Conservation (phyloP, 257 asterid genomes). For the Fraxinus americana region DNA sequence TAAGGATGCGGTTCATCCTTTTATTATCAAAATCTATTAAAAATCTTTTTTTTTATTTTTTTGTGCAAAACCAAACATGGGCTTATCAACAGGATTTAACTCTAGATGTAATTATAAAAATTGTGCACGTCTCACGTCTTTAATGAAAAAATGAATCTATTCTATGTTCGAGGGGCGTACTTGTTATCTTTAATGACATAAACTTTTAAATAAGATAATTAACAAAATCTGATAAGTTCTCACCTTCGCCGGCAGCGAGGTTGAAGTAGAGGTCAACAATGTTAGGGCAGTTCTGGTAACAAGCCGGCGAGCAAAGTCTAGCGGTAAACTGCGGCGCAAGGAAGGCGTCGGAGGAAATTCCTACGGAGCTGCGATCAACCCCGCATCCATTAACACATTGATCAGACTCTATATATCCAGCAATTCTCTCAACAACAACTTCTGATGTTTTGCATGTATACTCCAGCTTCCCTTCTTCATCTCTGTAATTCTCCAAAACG, state of each 20-base stretch:
- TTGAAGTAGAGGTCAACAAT: conserved; percentile 70
- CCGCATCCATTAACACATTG: conserved; percentile 68
- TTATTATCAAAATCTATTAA: too few relatives aligned
- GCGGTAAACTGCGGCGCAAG: conserved; percentile 50
- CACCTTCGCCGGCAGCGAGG: conserved; percentile 88
- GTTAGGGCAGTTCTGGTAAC: conserved; percentile 66
- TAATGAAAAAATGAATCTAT: neutral
- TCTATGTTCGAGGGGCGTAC: neutral
- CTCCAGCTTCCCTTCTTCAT: conserved; percentile 27
- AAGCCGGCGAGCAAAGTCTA: conserved; percentile 64
- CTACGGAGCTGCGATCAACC: conserved; percentile 53
- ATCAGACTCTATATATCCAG: conserved; percentile 66
- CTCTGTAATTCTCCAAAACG: conserved; percentile 54
- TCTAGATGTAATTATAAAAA: too few relatives aligned
- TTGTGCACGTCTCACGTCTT: neutral
- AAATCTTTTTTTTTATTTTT: too few relatives aligned
- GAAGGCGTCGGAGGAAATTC: conserved; percentile 80
- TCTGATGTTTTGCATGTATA: conserved; percentile 71
- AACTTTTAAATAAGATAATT: neutral
- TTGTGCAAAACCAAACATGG: too few relatives aligned
- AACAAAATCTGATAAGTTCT: neutral
- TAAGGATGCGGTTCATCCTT: too few relatives aligned
- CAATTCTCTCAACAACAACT: conserved; percentile 47
- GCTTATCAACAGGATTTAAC: too few relatives aligned
- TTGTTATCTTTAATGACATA: neutral